These are phyloP conservation scores for Pistacia integerrima DNA, from an alignment of 345 rosid species.

Conservation along the genomic window DNA sequence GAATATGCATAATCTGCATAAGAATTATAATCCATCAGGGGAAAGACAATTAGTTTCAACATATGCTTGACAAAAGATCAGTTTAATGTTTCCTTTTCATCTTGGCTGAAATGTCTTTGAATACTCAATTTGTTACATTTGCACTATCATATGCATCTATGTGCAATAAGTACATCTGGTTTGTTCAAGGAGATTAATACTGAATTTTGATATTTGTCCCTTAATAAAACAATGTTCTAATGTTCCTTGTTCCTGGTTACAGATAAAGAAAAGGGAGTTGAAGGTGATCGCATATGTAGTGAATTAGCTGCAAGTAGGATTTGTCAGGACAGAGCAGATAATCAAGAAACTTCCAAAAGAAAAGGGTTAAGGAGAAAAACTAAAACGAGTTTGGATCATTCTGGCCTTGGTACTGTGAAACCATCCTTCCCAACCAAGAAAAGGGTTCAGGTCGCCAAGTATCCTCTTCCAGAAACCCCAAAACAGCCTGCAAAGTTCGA, in stretches of 20 bases:
- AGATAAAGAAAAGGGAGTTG: constrained; percentile 42
- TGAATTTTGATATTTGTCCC: not conserved
- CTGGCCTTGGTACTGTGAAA: constrained; percentile 38
- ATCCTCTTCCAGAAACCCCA: constrained; percentile 43
- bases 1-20: not conserved
- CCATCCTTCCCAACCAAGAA: constrained; percentile 87
- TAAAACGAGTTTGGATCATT: constrained; percentile 22
- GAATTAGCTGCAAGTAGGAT: constrained; percentile 16
- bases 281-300: constrained; percentile 20
- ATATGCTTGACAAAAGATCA: not conserved
- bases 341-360: constrained; percentile 23
- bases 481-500: constrained; percentile 27
- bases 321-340: constrained; percentile 24
- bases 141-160: not conserved
- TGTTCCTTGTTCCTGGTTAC: constrained; percentile 11
- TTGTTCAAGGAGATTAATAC: not conserved
- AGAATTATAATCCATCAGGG: not conserved
- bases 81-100: not conserved
- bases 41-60: not conserved
- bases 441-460: constrained; percentile 80
- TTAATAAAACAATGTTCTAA: not conserved
- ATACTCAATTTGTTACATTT: not conserved
- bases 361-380: constrained; percentile 30
- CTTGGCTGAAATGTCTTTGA: not conserved
- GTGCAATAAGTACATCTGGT: not conserved